Conservation (phyloP, 1,284 basidiomycete species). For the Jaminaea rosea region DNA sequence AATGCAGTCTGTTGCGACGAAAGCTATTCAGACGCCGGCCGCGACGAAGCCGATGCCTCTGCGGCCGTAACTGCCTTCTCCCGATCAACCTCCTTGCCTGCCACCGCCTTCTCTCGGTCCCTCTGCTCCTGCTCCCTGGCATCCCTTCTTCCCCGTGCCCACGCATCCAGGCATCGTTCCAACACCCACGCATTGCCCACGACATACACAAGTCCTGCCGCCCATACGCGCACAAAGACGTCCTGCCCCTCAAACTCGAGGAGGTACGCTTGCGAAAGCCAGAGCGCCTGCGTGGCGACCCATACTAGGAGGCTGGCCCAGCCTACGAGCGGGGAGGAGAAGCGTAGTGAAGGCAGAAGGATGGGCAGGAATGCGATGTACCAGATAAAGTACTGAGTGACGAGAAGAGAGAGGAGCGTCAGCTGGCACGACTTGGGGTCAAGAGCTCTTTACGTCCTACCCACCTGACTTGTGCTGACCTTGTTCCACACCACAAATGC, state of each 20-base stretch:
- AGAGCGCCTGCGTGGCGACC: conserved; percentile 54
- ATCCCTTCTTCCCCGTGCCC: conserved; percentile 11
- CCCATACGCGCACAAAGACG: conserved; percentile 33
- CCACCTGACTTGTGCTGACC: conserved; percentile 89
- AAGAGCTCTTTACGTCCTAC: conserved; percentile 27
- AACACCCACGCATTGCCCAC: conserved; percentile 20
- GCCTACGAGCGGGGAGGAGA: conserved; percentile 51
- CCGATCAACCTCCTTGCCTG: background rate
- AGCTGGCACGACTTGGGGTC: background rate
- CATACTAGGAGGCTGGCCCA: conserved; percentile 57
- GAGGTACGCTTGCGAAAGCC: conserved; percentile 40
- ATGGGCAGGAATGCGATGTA: conserved; percentile 84
- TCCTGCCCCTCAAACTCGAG: conserved; percentile 39
- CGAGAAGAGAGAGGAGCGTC: background rate
- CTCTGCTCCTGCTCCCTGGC: background rate
- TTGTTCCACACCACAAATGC: conserved; percentile 92
- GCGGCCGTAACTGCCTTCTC: no score
- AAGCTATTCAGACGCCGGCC: no score
- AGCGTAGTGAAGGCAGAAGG: conserved; percentile 60
- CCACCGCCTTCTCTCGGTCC: background rate
- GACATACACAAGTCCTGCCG: conserved; percentile 25
- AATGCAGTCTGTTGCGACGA: no score
- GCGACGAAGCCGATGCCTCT: no score
- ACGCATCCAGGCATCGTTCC: conserved; percentile 24
- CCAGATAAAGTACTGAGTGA: conserved; percentile 89